phyloP scores from a whole-genome alignment of 2,329 filamentous ascomycete species.

The Colletotrichum theobromicola region DNA sequence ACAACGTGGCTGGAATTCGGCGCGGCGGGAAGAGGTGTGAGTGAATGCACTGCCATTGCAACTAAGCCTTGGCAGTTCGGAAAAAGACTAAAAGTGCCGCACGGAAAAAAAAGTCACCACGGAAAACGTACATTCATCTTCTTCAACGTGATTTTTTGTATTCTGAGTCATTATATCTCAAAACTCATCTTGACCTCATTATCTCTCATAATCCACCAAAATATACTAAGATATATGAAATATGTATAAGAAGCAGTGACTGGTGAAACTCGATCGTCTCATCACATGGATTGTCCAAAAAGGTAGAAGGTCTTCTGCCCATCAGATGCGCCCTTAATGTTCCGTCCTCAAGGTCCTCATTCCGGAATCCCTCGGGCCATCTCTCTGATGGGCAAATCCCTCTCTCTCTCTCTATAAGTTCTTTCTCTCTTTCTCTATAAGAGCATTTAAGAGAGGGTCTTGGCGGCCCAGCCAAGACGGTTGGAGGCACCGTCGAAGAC shows the following conservation, averaged over 20 bases:
- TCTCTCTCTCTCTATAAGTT: not conserved
- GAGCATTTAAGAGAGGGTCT: slow-evolving; percentile 16
- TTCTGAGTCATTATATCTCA: not conserved
- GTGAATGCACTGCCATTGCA: no score
- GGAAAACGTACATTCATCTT: not conserved
- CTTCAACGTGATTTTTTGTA: not conserved
- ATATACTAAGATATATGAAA: not conserved
- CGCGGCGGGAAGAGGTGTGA: not conserved
- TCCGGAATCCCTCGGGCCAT: not conserved
- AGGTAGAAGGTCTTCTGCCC: not conserved
- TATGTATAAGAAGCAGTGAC: slow-evolving; percentile 8
- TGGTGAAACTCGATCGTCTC: not conserved
- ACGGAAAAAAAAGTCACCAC: not conserved
- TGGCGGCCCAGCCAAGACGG: slow-evolving; percentile 43
- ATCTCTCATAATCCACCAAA: not conserved
- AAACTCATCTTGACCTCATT: not conserved
- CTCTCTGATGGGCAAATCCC: not conserved
- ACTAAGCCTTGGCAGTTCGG: not conserved
- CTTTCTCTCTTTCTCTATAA: not conserved
- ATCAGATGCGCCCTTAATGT: not conserved
- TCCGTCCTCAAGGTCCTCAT: not conserved
- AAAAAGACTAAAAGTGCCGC: not conserved
- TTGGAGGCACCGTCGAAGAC: slow-evolving; percentile 55
- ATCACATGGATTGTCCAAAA: not conserved
- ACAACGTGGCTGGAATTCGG: not conserved